Base-by-base conservation (phyloP, 1,284 basidiomycete species). In the Agaricales sp. region DNA sequence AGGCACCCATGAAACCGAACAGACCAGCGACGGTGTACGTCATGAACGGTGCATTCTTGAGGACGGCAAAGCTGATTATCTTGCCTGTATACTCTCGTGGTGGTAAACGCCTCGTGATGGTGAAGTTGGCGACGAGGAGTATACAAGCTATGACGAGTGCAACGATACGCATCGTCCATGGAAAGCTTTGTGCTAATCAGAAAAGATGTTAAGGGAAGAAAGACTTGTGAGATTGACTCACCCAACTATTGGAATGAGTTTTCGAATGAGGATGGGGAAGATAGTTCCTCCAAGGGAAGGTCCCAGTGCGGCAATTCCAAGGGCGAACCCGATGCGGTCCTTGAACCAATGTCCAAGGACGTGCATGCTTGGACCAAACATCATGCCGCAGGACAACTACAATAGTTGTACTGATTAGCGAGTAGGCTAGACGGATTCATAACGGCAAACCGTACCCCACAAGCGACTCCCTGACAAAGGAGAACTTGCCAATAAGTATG, bases 401-500 rank as follows among this genome's bases (percentile, higher is more conserved):
- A 20, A 45, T 11, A 16, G 19, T 26, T n/a, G 37, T 13, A 35
- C 22, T 41, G 8, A 46, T 57, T 58, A 13, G 58, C 37, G 56
- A 58, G 39, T 4, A 41, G 19, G 16, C 8, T 4, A 41, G 39
- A 41, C 23, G 21, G 59, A 54, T 45, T 57, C 2, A 54, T 46
- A 2, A 58, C 56, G 2, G 59, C 53, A 55, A 51, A 24, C 4
- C 63, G 50, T 38, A 71, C 67, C 14, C 69, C 71, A 46, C 65
- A 56, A 13, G 61, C 56, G 14, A 72, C 48, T 1, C 71, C 72
- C 53, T 74, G 71, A 45, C 64, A 67, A 1, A 74, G 63, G 16
- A 74, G 51, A 51, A 73, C 69, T 26, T 78, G 74, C 65, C 70
- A 78, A 55, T 75, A 78, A 54, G 65, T 49, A 1, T 57, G 70